Evolutionary conservation across 2,329 filamentous ascomycete species (phyloP), one percentile per base, ranked within the genome.

Genomic region (Pseudocercospora fuligena): DNA sequence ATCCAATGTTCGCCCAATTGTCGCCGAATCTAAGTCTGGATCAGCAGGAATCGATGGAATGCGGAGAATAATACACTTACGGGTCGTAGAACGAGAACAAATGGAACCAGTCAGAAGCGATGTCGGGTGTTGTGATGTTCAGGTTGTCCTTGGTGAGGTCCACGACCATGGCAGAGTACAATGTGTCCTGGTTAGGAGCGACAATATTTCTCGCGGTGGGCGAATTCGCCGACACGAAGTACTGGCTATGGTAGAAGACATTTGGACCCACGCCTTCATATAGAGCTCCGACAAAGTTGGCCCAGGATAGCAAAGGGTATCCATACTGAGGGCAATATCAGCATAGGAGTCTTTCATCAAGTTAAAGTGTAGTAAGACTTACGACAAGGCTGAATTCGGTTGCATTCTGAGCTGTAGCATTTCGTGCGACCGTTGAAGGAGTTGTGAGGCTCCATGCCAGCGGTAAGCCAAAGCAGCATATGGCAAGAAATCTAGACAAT

Each of bases 21-120:
- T 70, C 63, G 9, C 70, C 69, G 21, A 64, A 72, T 9, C 29
- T 31, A 31, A 31, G 29, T 31, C 29, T 31, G 9, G 4, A 31
- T 31, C 29, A 31, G 29, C 6, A 8, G 4, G 1, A 5, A 8
- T 31, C 29, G 4, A 31, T 31, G 29, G 9, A 31, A 31, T 31
- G 29, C 29, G 6, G 29, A 31, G 29, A 7, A 31, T 8, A 31
- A 31, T 8, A 31, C 29, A 31, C 29, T 31, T 8, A 31, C 29
- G 63, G 62, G 54, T 71, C 66, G 57, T 67, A 70, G 43, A 69
- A 67, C 0, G 68, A 68, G 60, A 81, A 80, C 64, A 67, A 40
- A 3, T 9, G 19, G 14, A 25, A 56, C 25, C 25, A 29, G 29
- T 23, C 19, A 25, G 51, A 16, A 11, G 23, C 19, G 19, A 56